phyloP scores from a whole-genome alignment of 345 rosid species.

The Moricandia moricandioides region DNA sequence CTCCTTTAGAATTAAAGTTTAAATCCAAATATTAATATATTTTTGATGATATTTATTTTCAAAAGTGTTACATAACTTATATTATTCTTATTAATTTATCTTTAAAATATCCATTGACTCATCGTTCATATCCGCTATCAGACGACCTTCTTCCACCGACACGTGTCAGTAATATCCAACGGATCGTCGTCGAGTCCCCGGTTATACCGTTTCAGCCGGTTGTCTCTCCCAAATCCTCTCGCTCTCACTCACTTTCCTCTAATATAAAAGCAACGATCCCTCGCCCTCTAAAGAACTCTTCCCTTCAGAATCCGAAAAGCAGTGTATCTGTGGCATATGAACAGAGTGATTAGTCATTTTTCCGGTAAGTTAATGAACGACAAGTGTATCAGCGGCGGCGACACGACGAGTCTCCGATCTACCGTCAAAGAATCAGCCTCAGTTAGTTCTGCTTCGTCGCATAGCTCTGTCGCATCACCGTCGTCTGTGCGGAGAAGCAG shows the following conservation, averaged over 20 bases:
- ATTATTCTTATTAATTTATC: too few relatives aligned
- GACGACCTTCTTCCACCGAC: neutral
- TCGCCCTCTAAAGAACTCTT: neutral
- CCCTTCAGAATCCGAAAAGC: slow-evolving; percentile 21
- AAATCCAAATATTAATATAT: too few relatives aligned
- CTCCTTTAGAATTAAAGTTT: too few relatives aligned
- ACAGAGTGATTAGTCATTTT: slow-evolving; percentile 40
- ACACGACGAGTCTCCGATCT: slow-evolving; percentile 44
- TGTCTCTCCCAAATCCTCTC: slow-evolving; percentile 22
- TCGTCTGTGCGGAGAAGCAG: slow-evolving; percentile 47
- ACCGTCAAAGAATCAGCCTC: slow-evolving; percentile 39
- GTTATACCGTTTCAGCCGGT: slow-evolving; percentile 30
- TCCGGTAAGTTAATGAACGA: slow-evolving; percentile 40
- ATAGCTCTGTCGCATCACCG: slow-evolving; percentile 7
- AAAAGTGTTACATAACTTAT: too few relatives aligned
- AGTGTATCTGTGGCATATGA: slow-evolving; percentile 3
- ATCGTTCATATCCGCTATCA: slow-evolving; percentile 38
- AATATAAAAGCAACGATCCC: slow-evolving; percentile 6
- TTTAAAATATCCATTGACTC: slow-evolving; percentile 7
- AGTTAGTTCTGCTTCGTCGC: neutral
- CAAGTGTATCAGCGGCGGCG: slow-evolving; percentile 8
- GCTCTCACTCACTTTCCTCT: slow-evolving; percentile 17
- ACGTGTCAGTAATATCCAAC: slow-evolving; percentile 30
- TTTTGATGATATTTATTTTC: too few relatives aligned
- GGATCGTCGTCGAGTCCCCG: neutral